Evolutionary conservation across 140 eudicot species (phyloP), one percentile per base, ranked within the genome.

Genomic region (Senecio squalidus): DNA sequence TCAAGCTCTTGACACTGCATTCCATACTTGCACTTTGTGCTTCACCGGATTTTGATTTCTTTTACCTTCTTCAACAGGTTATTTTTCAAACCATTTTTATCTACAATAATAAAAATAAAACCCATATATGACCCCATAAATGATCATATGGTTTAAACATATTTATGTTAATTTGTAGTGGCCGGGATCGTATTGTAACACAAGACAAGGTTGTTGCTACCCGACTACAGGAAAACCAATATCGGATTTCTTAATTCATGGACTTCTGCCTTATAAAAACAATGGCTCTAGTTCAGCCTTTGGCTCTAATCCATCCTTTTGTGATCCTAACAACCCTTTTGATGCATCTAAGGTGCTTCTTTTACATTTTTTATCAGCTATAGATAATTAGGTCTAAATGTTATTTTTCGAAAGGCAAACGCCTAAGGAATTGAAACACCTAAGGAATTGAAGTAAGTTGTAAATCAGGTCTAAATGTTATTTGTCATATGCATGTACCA

Each of bases 161-260:
- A 13, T 30, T n/a, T n/a, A 16, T 11, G 16, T 65, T 34, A 17
- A 0, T n/a, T n/a, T n/a, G n/a, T 54, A 82, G 91, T 82, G 91
- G 91, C 86, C 80, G 28, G 78, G 76, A 65, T 75, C 85, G 0
- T 60, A 60, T 10, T 79, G 79, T 44, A 76, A 79, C 67, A 46
- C 85, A n/a, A 53, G 38, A n/a, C 67, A 58, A 60, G 38, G 69
- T 22, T 69, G 76, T 44, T 76, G 86, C 65, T 69, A 79, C 62
- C 85, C 91, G 9, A 69, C 39, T n/a, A 52, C 71, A 14, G 86
- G 91, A 16, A 79, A 79, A 57, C 91, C 86, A 2, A 76, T 76
- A 25, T 26, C 77, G 1, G 82, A 78, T 41, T 82, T 82, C 17
- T 67, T 76, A 3, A 78, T 82, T 44, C 77, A 62, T 36, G 89